Evolutionary conservation across 805 yeast genomes (phyloP).

Genomic region (Cyberlindnera nakhonratchasimensis): DNA sequence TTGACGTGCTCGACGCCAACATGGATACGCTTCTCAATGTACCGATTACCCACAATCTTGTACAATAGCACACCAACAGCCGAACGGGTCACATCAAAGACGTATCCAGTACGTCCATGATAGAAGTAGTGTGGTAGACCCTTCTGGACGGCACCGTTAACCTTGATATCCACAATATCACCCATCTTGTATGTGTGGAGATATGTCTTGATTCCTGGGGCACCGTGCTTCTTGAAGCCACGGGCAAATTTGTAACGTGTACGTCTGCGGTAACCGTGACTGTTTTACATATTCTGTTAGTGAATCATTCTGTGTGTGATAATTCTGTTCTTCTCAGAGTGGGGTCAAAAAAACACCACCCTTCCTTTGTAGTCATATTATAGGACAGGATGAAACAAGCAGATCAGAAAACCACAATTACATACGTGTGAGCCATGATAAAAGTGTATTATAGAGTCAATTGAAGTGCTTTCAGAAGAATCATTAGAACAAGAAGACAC

Average conservation of each 20-base stretch:
- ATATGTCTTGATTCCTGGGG: slow-evolving; percentile 92
- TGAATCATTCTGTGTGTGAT: no score
- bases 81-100: slow-evolving; percentile 97
- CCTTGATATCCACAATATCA: slow-evolving; percentile 99
- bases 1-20: slow-evolving; percentile 98
- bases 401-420: not conserved
- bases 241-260: slow-evolving; percentile 99
- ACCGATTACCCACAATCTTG: slow-evolving; percentile 99
- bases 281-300: no score
- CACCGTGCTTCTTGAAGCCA: slow-evolving; percentile 96
- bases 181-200: slow-evolving; percentile 98
- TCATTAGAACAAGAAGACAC: no score
- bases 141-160: slow-evolving; percentile 98
- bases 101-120: slow-evolving; percentile 99
- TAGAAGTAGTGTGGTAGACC: slow-evolving; percentile 99
- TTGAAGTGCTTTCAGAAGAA: no score
- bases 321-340: no score
- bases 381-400: no score
- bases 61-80: slow-evolving; percentile 97
- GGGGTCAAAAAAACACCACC: no score
- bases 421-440: slow-evolving; percentile 20
- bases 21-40: slow-evolving; percentile 98
- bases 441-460: no score
- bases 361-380: no score
- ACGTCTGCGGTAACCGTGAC: slow-evolving; percentile 99